Evolutionary conservation across 176 grass and related monocot species (phyloP), one percentile per base, ranked within the genome.

Genomic region (Bolboschoenus planiculmis): DNA sequence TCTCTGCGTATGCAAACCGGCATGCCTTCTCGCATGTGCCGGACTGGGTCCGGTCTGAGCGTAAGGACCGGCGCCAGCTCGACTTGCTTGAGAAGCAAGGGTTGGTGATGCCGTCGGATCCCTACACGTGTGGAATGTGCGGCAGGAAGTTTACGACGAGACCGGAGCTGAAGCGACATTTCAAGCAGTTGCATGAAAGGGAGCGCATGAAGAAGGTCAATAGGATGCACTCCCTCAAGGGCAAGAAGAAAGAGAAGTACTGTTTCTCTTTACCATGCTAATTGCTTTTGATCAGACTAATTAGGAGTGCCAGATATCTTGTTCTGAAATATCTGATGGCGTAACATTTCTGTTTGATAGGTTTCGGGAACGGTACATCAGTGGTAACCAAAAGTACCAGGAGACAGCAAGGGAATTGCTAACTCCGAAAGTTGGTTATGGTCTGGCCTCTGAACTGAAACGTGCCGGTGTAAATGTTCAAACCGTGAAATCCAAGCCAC

Each of bases 201-300:
- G 95, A 98, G 87, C 90, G 92, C 81, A 91, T 89, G 87, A 98
- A 98, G 89, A 98, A 98, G 89, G 79, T 98, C 60, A 48, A 78
- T 59, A 85, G 92, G 70, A 85, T 95, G 81, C 88, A 85, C 64
- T 95, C 92, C 81, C 95, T 98, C 87, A 95, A 98, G 85, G 92
- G 95, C 73, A 98, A 93, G 90, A 98, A 98, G 87, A 89, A 91
- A 57, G 88, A 94, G 78, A 88, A 90, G 71, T 81, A 65, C 2
- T 50, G 44, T 76, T 51, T 50, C 26, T 76, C 23, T 76, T 76
- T 76, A 76, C 6, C 11, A 31, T 30, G 24, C 24, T 76, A 50
- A 76, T 51, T 76, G 44, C 50, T 30, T 51, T 48, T 18, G 23
- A 76, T 76, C 71, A 76, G 42, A 50, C 13, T 76, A 51, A 51